These are phyloP conservation scores for Dimargaris cristalligena DNA, from an alignment of 192 early-diverging fungal genomes.

Conservation along the genomic window DNA sequence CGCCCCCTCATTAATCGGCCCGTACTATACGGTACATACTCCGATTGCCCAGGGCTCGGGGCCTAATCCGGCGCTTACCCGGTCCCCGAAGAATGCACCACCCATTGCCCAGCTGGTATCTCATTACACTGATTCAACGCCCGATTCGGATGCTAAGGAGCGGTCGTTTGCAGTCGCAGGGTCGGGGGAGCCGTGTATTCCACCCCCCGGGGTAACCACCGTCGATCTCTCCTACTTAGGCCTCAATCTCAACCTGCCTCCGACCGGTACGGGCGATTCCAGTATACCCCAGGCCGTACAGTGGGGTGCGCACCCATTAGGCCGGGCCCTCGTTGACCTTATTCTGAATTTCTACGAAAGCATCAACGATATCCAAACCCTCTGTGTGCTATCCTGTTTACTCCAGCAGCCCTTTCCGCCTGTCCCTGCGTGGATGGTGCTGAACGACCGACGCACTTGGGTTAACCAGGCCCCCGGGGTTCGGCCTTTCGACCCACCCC, in stretches of 20 bases:
- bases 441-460: constrained; percentile 5
- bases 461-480: background rate
- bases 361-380: constrained; percentile 6
- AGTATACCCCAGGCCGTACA: constrained; percentile 1
- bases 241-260: background rate
- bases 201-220: too few species aligned
- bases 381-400: background rate
- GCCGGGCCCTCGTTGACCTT: background rate
- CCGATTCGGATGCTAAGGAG: too few species aligned
- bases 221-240: background rate
- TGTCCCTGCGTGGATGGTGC: background rate
- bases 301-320: constrained; percentile 5
- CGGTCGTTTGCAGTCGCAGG: too few species aligned
- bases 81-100: too few species aligned
- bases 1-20: background rate
- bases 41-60: too few species aligned
- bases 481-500: too few species aligned
- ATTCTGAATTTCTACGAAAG: background rate
- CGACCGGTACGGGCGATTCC: background rate
- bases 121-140: too few species aligned
- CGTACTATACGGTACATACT: background rate
- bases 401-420: constrained; percentile 6
- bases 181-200: too few species aligned
- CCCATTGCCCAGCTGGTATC: too few species aligned
- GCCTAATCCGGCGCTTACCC: too few species aligned